Evolutionary conservation across 306 rosid genomes (phyloP).

Genomic region (Castanea crenata): DNA sequence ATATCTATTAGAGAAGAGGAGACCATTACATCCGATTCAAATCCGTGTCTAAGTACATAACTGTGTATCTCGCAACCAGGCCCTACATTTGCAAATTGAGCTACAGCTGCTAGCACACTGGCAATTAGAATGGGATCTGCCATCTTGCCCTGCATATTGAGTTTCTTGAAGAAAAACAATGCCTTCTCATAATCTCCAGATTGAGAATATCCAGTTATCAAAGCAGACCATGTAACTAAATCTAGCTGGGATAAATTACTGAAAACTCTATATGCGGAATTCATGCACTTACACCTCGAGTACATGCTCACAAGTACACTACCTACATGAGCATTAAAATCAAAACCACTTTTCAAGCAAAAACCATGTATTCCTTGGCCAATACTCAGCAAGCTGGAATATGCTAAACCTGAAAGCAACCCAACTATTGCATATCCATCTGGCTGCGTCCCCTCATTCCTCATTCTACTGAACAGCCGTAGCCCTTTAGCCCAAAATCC

Average conservation of each 20-base stretch:
- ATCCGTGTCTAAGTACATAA: conserved; percentile 65
- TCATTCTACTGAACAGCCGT: conserved; percentile 54
- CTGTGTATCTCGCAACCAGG: conserved; percentile 71
- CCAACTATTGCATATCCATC: conserved; percentile 83
- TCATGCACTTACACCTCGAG: conserved; percentile 68
- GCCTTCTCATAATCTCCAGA: conserved; percentile 57
- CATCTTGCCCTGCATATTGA: conserved; percentile 50
- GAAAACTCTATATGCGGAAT: conserved; percentile 61
- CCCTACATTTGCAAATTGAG: conserved; percentile 51
- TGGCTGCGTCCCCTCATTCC: conserved; percentile 44
- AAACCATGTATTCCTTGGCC: conserved; percentile 72
- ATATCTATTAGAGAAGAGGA: conserved; percentile 74
- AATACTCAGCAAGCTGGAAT: conserved; percentile 46
- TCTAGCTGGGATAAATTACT: conserved; percentile 57
- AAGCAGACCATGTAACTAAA: conserved; percentile 85
- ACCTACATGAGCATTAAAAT: conserved; percentile 56
- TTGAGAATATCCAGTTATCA: conserved; percentile 71
- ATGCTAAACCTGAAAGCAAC: conserved; percentile 50
- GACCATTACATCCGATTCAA: conserved; percentile 67
- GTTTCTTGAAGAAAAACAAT: conserved; percentile 50
- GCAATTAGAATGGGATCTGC: conserved; percentile 70
- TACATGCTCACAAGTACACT: conserved; percentile 82
- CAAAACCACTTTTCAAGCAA: conserved; percentile 53
- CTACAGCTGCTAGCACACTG: conserved; percentile 66
- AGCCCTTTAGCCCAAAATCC: conserved; percentile 65